These are phyloP conservation scores for Insectozyma bohioensis DNA, from an alignment of 1,139 yeast genomes.

Conservation along the genomic window DNA sequence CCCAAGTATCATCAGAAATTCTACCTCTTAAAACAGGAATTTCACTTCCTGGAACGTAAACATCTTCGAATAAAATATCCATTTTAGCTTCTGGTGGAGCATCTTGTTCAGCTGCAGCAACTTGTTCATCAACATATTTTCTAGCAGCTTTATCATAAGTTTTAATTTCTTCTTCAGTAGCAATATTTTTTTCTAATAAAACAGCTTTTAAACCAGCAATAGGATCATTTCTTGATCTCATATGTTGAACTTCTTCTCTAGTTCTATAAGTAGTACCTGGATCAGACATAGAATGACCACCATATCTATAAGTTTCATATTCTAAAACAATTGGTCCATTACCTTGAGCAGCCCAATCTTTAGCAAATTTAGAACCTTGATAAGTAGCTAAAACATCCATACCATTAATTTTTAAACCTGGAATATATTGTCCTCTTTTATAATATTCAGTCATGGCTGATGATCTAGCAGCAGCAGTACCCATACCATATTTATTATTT, in stretches of 20 bases:
- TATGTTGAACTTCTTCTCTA: constrained; percentile 98
- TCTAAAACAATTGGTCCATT: constrained; percentile 96
- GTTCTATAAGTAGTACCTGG: constrained; percentile 99
- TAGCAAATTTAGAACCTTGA: constrained; percentile 96
- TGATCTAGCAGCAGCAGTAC: constrained; percentile 95
- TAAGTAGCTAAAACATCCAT: constrained; percentile 95
- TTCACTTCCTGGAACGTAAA: constrained; percentile 93
- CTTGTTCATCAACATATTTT: constrained; percentile 91
- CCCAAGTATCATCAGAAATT: constrained; percentile 91
- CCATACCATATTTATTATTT: constrained; percentile 99
- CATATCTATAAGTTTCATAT: constrained; percentile 98
- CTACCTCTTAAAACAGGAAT: constrained; percentile 94
- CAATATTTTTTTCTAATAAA: constrained; percentile 76
- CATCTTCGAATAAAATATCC: constrained; percentile 94
- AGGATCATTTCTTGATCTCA: constrained; percentile 98
- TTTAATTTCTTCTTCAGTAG: constrained; percentile 93
- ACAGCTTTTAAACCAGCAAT: constrained; percentile 93
- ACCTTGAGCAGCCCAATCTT: constrained; percentile 91
- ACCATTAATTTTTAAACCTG: constrained; percentile 97
- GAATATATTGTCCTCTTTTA: constrained; percentile 99
- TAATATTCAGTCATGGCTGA: constrained; percentile 95
- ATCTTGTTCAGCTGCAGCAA: constrained; percentile 88
- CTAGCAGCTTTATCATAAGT: constrained; percentile 94
- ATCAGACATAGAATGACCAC: constrained; percentile 99
- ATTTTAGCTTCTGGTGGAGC: constrained; percentile 95